A percentile compares a stretch with the other conserved stretches of the same genome.
Evolutionary conservation across 2,329 filamentous ascomycete species (phyloP).

Genomic region (Diplodia corticola): DNA sequence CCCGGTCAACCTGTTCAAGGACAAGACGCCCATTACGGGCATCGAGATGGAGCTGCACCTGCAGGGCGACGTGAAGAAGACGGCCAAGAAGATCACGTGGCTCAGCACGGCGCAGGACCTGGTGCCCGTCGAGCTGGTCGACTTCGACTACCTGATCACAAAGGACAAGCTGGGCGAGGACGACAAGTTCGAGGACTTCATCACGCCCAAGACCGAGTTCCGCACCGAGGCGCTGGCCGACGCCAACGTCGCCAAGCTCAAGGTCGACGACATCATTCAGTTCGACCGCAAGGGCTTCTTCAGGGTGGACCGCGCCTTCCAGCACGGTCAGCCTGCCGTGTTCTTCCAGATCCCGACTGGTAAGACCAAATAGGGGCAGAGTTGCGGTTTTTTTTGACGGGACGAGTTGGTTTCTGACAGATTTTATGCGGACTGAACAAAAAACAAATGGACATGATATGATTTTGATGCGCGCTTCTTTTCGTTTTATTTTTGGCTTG

Average conservation of each 20-base stretch:
- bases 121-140: conserved; percentile 80
- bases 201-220: conserved; percentile 74
- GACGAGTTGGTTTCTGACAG: not conserved
- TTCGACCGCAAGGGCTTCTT: conserved; percentile 93
- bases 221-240: conserved; percentile 77
- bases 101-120: conserved; percentile 76
- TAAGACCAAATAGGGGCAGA: conserved; percentile 41
- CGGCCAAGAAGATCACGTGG: conserved; percentile 97
- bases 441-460: not conserved
- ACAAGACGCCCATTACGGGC: conserved; percentile 59
- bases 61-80: conserved; percentile 90
- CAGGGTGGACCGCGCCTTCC: conserved; percentile 69
- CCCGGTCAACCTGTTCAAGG: conserved; percentile 49
- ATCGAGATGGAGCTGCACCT: conserved; percentile 87
- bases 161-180: conserved; percentile 93
- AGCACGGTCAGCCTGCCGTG: conserved; percentile 60
- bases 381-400: not conserved
- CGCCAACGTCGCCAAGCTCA: conserved; percentile 73
- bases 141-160: conserved; percentile 92
- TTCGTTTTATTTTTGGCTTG: not conserved
- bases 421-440: not conserved
- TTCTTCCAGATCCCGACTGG: conserved; percentile 72
- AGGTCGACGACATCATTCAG: conserved; percentile 90
- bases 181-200: conserved; percentile 78
- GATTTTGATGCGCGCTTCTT: not conserved